Evolutionary conservation across 345 rosid genomes (phyloP).

Genomic region (Laguncularia racemosa): DNA sequence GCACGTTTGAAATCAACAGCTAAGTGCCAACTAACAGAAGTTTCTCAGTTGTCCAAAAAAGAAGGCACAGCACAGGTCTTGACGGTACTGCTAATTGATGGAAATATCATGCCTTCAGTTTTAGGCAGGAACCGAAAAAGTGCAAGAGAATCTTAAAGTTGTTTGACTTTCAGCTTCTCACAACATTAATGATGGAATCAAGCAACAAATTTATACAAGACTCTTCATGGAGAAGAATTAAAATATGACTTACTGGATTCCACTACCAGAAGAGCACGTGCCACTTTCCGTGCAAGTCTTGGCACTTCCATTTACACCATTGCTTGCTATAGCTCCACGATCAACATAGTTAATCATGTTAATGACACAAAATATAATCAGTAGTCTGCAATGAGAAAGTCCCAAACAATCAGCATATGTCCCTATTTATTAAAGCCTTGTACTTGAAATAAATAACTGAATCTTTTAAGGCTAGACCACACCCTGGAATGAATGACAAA

Average conservation of each 20-base stretch:
- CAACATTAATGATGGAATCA: background rate
- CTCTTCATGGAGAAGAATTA: background rate
- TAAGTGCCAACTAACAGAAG: too few species aligned
- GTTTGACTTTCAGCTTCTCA: background rate
- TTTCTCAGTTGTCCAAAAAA: too few species aligned
- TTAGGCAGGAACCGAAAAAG: background rate
- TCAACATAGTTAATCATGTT: conserved; percentile 80
- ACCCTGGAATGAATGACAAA: too few species aligned
- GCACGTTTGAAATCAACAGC: too few species aligned
- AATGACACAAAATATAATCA: conserved; percentile 69
- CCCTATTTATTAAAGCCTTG: too few species aligned
- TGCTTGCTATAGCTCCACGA: conserved; percentile 95
- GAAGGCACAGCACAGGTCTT: too few species aligned
- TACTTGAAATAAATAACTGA: too few species aligned
- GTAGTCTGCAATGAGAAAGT: conserved; percentile 53
- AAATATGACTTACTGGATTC: conserved; percentile 77
- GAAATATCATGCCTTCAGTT: too few species aligned
- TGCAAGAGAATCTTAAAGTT: background rate
- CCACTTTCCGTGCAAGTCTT: conserved; percentile 54
- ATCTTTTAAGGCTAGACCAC: too few species aligned
- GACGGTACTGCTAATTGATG: too few species aligned
- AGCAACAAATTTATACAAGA: background rate
- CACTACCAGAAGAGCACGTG: conserved; percentile 68
- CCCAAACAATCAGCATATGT: background rate
- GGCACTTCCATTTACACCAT: conserved; percentile 86